Percentiles rank a stretch among this genome's conserved stretches.
Conservation (phyloP, 768 basidiomycete genomes). For the Hericium coralloides region DNA sequence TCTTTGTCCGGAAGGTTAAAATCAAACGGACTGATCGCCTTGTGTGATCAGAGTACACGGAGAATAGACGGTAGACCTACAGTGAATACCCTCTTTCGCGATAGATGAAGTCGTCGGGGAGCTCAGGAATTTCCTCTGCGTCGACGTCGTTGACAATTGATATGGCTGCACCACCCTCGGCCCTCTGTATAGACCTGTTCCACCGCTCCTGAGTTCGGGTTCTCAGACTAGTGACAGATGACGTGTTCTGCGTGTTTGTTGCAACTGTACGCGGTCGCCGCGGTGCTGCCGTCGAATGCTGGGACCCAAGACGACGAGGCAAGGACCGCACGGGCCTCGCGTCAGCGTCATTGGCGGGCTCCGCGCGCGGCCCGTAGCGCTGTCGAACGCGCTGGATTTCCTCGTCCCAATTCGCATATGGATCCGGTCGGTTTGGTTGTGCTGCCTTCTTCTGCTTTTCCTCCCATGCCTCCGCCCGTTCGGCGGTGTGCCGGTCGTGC, state of each 20-base stretch:
- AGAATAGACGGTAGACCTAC: not conserved
- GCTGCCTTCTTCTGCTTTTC: slow-evolving; percentile 3
- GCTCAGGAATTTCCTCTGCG: not conserved
- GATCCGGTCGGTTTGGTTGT: not conserved
- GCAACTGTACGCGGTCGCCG: not conserved
- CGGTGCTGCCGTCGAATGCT: not conserved
- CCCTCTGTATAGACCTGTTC: not conserved
- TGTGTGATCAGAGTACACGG: not conserved
- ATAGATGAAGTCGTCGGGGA: not conserved
- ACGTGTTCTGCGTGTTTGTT: too few relatives aligned
- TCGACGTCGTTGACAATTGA: not conserved
- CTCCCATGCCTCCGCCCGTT: slow-evolving; percentile 5
- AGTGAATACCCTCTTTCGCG: not conserved
- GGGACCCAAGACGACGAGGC: not conserved
- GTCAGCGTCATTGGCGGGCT: not conserved
- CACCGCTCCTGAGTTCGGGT: not conserved
- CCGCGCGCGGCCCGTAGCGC: not conserved
- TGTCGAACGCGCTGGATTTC: not conserved
- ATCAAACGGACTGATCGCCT: not conserved
- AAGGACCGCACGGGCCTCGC: not conserved
- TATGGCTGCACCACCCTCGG: not conserved
- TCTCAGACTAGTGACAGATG: not conserved
- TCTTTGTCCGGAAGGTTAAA: slow-evolving; percentile 15
- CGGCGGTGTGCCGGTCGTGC: slow-evolving; percentile 10
- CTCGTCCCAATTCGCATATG: not conserved